Evolutionary conservation across 495 filamentous ascomycete genomes (phyloP), one percentile per base, ranked within the genome.

Genomic region (Amniculicola lignicola): DNA sequence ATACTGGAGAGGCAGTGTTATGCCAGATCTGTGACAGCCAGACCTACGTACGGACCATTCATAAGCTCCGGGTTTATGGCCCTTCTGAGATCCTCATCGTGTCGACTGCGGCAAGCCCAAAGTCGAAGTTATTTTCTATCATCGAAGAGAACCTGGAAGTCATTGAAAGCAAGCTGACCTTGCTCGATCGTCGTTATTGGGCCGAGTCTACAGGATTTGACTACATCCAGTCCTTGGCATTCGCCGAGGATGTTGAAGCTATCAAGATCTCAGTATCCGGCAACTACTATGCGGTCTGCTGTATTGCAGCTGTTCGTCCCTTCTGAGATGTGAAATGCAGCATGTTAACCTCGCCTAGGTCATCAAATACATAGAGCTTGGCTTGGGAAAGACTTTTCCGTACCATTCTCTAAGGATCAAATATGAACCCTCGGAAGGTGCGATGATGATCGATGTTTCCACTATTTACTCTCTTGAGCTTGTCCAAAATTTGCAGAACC

Each of bases 21-120:
- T 94, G 88, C 67, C 90, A 96, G 63, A 90, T 95, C 49, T 89
- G 86, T 67, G 89, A 96, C 63, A 89, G 81, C 43, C 90, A 94
- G 69, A 90, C 88, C 16, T 95, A 93, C 67, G 81, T 86, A 53
- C 84, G 82, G 67, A 92, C 89, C 0, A 71, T 91, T 33, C 88
- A 89, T 67, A 94, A 95, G 70, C 75, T 96, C 47, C 75, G 79
- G 45, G 80, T 94, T 23, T 88, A 85, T 61, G 81, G 90, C 57
- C 88, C 89, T 18, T 84, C 82, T 11, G 79, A 86, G 65, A 81
- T 90, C 57, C 71, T 95, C 4, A 81, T 90, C 54, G 80, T 86
- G 68, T 81, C 74, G 53, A 83, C 85, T 12, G 80, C 83, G n/a
- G 78, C 80, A 38, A 81, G 82, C 38, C 69, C 74, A 10, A 82